These are phyloP conservation scores for Amesomyces nigricolor DNA, from an alignment of 2,329 filamentous ascomycete species.

Conservation along the genomic window DNA sequence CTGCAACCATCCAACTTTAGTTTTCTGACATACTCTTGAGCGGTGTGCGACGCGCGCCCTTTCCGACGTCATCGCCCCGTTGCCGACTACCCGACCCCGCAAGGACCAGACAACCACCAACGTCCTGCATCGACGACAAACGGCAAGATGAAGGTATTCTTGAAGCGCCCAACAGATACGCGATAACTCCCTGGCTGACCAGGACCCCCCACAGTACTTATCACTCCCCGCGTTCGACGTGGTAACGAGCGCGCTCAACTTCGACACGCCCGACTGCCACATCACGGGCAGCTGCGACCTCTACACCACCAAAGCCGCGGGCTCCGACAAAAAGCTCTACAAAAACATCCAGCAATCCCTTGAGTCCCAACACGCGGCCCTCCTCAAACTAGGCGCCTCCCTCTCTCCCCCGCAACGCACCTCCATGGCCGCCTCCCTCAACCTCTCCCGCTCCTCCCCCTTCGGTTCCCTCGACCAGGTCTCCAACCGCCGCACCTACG, in stretches of 20 bases:
- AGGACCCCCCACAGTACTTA: constrained; percentile 63
- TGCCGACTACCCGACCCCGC: background rate
- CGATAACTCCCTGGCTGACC: constrained; percentile 7
- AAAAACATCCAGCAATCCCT: constrained; percentile 90
- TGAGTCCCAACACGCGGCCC: constrained; percentile 83
- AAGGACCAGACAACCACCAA: background rate
- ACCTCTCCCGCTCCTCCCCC: constrained; percentile 80
- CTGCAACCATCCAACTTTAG: background rate
- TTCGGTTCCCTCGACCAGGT: constrained; percentile 88
- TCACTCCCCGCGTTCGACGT: constrained; percentile 86
- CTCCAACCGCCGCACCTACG: constrained; percentile 84
- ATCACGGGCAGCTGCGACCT: constrained; percentile 92
- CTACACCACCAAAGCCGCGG: constrained; percentile 94
- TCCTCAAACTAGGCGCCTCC: constrained; percentile 78
- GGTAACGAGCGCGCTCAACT: constrained; percentile 88
- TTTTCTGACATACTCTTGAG: background rate
- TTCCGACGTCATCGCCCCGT: constrained; percentile 4
- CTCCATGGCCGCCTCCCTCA: constrained; percentile 60
- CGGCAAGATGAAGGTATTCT: constrained; percentile 21
- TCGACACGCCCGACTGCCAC: constrained; percentile 87
- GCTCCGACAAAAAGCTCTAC: constrained; percentile 94
- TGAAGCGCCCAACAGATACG: background rate
- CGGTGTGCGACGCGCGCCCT: background rate
- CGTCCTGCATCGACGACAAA: background rate
- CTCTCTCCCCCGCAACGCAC: constrained; percentile 77